Base-by-base conservation (phyloP, 371 early-diverging fungal species). In the Mucor mucedo region DNA sequence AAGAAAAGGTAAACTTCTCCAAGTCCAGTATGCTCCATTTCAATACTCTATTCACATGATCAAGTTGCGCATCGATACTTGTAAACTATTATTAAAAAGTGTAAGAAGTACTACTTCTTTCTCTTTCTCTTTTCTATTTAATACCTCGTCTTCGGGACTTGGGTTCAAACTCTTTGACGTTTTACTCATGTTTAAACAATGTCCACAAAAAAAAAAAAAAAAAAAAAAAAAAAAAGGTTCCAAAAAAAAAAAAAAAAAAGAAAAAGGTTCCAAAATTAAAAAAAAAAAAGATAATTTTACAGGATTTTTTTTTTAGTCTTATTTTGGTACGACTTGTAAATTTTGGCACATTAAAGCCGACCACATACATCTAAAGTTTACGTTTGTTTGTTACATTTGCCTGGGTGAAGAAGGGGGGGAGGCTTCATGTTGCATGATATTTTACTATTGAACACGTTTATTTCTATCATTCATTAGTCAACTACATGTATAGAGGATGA, bases 11-110 rank as follows among this genome's bases (percentile, higher is more conserved):
- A 45, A 81, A 76, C 10, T 69, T 69, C 3, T 81, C 79, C n/a
- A 78, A 64, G 30, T 81, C 82, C 5, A 57, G 32, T 27, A 81
- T 77, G 39, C 67, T 78, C 78, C 78, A 78, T 60, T 78, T 78
- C 30, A 76, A 59, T 11, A 78, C 69, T 48, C 70, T 67, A 44
- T 75, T 78, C 7, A 78, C 69, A 67, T 71, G 70, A 10, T 77
- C 75, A 27, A 68, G 61, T 30, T 81, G 78, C 39, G 77, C 55
- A 42, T 76, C 75, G 50, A 81, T 77, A 57, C 66, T 75, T 21
- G 66, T 39, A 53, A 73, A 54, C 80, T 76, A 54, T 5, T 28
- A 16, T 40, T n/a, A n/a, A 21, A 21, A 21, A 21, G 21, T 21
- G 21, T 21, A 21, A 21, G 21, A 21, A 21, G 21, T 21, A 21